Evolutionary conservation across 352 stramenopile species (phyloP).

Genomic region (Pythium periplocum): DNA sequence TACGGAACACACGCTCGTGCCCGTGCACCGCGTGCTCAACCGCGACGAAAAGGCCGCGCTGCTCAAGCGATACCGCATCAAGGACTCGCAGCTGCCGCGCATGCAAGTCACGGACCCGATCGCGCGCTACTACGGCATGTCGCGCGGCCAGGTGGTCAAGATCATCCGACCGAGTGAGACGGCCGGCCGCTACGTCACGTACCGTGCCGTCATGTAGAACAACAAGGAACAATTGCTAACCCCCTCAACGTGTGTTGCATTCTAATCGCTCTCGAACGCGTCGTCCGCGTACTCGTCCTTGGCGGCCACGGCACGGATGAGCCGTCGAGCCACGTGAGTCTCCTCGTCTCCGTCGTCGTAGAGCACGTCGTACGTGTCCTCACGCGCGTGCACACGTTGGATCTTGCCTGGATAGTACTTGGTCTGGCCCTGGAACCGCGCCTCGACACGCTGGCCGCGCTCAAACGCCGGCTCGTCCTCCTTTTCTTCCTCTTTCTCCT

Average conservation of each 20-base stretch:
- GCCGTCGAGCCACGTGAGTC: slow-evolving; percentile 30
- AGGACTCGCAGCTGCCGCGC: slow-evolving; percentile 97
- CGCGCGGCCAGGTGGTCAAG: slow-evolving; percentile 97
- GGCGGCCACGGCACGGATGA: slow-evolving; percentile 28
- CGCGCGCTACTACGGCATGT: slow-evolving; percentile 96
- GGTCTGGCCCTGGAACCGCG: slow-evolving; percentile 47
- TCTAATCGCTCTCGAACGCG: slow-evolving; percentile 46
- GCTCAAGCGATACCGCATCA: slow-evolving; percentile 98
- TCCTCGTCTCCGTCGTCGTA: slow-evolving; percentile 79
- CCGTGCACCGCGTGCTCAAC: slow-evolving; percentile 97
- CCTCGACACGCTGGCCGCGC: slow-evolving; percentile 53
- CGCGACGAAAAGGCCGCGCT: slow-evolving; percentile 97
- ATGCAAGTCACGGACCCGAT: slow-evolving; percentile 99
- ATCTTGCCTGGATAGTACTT: slow-evolving; percentile 49
- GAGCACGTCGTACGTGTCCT: slow-evolving; percentile 50
- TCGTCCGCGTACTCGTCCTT: slow-evolving; percentile 47
- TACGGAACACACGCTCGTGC: slow-evolving; percentile 99
- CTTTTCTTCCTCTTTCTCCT: slow-evolving; percentile 16
- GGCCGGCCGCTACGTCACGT: slow-evolving; percentile 99
- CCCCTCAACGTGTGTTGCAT: neutral
- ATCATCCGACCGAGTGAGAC: slow-evolving; percentile 99
- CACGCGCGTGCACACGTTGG: slow-evolving; percentile 30
- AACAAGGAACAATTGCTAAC: no score
- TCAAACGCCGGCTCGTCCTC: slow-evolving; percentile 44
- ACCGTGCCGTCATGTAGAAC: slow-evolving; percentile 97